These are phyloP conservation scores for Metschnikowia continentalis DNA, from an alignment of 805 yeast species.

Conservation along the genomic window DNA sequence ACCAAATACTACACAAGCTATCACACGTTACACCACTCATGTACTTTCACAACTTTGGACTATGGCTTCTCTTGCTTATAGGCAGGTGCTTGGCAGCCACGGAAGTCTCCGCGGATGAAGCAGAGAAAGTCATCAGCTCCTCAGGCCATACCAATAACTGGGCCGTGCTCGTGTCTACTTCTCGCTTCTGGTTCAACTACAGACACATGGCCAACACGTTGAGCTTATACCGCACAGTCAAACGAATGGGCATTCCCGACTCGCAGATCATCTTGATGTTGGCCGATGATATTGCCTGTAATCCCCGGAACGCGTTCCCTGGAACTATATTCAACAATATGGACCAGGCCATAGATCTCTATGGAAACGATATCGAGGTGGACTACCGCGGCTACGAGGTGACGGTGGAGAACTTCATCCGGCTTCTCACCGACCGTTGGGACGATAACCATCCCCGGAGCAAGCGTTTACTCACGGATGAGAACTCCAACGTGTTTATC, in stretches of 20 bases:
- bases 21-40: background rate
- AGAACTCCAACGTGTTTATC: constrained; percentile 86
- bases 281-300: constrained; percentile 96
- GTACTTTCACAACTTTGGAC: background rate
- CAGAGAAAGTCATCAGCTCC: constrained; percentile 20
- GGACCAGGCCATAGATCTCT: constrained; percentile 86
- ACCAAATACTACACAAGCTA: no score
- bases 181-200: constrained; percentile 97
- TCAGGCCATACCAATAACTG: constrained; percentile 61
- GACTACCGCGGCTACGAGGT: constrained; percentile 98
- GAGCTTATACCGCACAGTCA: constrained; percentile 92
- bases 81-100: background rate
- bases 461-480: constrained; percentile 87
- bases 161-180: constrained; percentile 93
- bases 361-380: constrained; percentile 92
- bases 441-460: constrained; percentile 90
- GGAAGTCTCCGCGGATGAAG: background rate
- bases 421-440: constrained; percentile 93
- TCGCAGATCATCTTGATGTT: constrained; percentile 94
- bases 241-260: constrained; percentile 94
- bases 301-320: constrained; percentile 91
- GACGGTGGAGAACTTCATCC: constrained; percentile 93
- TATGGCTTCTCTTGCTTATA: background rate
- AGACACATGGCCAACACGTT: constrained; percentile 96
- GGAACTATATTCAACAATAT: constrained; percentile 94